Conservation (phyloP, 1,284 basidiomycete species). For the Puccinia polysora region DNA sequence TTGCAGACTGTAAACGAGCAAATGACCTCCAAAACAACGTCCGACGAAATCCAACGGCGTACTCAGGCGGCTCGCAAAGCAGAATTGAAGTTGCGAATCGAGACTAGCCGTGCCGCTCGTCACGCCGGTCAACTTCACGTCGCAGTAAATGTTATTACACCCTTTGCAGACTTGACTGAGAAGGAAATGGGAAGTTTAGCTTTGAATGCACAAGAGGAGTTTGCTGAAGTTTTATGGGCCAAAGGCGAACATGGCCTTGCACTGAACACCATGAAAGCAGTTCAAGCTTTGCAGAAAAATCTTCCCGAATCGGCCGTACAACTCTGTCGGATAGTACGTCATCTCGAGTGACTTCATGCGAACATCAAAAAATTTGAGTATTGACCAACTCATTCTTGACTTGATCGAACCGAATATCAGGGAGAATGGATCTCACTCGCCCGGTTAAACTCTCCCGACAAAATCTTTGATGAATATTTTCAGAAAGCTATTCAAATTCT, state of each 20-base stretch:
- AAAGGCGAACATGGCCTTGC: slow-evolving; percentile 79
- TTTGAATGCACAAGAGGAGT: slow-evolving; percentile 69
- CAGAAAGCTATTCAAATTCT: slow-evolving; percentile 33
- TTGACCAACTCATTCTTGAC: not conserved
- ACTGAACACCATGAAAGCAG: slow-evolving; percentile 65
- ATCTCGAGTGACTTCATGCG: too few relatives aligned
- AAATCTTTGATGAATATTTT: slow-evolving; percentile 43
- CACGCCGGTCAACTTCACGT: slow-evolving; percentile 68
- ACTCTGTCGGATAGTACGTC: slow-evolving; percentile 33
- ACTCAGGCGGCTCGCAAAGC: slow-evolving; percentile 58
- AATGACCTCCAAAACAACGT: slow-evolving; percentile 69
- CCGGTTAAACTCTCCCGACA: slow-evolving; percentile 48
- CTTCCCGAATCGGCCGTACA: slow-evolving; percentile 26
- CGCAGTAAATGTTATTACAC: slow-evolving; percentile 76
- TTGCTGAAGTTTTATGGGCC: slow-evolving; percentile 82
- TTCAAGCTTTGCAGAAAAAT: slow-evolving; percentile 40
- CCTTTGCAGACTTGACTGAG: slow-evolving; percentile 65
- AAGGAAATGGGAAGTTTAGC: slow-evolving; percentile 44
- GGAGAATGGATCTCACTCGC: slow-evolving; percentile 48
- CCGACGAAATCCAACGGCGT: slow-evolving; percentile 60
- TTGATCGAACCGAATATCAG: too few relatives aligned
- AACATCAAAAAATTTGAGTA: not conserved
- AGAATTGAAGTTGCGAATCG: slow-evolving; percentile 68
- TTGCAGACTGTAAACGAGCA: slow-evolving; percentile 65
- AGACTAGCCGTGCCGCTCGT: slow-evolving; percentile 70